Evolutionary conservation across 75 land plant species (phyloP).

Genomic region (Cunninghamia lanceolata): DNA sequence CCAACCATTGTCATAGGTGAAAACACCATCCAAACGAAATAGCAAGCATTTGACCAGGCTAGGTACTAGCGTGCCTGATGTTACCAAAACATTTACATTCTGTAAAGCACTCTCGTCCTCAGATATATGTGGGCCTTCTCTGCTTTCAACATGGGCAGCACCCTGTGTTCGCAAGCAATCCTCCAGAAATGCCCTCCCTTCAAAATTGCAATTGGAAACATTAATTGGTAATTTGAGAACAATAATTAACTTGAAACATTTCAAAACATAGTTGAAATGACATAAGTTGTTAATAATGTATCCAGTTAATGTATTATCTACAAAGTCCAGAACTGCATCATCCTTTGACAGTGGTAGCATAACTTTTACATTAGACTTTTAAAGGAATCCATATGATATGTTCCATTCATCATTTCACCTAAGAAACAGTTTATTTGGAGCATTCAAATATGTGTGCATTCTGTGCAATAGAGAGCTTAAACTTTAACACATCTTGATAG

Average conservation of each 20-base stretch:
- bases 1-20: conserved; percentile 67
- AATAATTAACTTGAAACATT: neutral
- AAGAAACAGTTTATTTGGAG: neutral
- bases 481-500: neutral
- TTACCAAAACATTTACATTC: conserved; percentile 71
- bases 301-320: neutral
- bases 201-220: conserved; percentile 7
- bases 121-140: conserved; percentile 4
- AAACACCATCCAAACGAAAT: conserved; percentile 57
- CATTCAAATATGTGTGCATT: neutral
- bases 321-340: neutral
- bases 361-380: neutral
- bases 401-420: neutral
- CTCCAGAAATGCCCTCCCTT: conserved; percentile 59
- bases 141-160: neutral
- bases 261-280: neutral
- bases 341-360: neutral
- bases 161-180: conserved; percentile 17
- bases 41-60: conserved; percentile 86
- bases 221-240: neutral
- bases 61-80: conserved; percentile 80
- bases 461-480: neutral
- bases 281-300: neutral
- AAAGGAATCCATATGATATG: neutral
- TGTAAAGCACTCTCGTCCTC: conserved; percentile 14